Conservation (phyloP, 305 asterid species). For the Solanum hybrid region DNA sequence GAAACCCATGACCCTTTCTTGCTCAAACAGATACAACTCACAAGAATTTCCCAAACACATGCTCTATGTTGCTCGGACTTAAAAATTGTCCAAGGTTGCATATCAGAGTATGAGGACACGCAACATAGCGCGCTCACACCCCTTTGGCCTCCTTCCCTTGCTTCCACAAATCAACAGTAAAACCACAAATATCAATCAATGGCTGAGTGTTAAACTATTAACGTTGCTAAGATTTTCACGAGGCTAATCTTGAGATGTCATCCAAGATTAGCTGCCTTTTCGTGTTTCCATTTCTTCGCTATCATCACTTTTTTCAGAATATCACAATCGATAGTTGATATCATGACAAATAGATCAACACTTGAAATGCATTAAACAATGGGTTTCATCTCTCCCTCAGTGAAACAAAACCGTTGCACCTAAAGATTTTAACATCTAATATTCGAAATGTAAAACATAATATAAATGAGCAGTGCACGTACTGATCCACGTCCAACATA, state of each 20-base stretch:
- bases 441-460: neutral
- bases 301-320: neutral
- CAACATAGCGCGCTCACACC: neutral
- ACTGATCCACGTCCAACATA: neutral
- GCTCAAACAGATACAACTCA: neutral
- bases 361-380: neutral
- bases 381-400: neutral
- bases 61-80: neutral
- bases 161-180: neutral
- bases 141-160: neutral
- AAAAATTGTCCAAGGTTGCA: neutral
- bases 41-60: neutral
- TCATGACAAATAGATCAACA: neutral
- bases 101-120: neutral
- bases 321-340: neutral
- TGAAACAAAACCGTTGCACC: neutral
- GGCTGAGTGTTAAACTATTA: neutral
- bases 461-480: neutral
- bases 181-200: neutral
- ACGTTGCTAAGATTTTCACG: neutral
- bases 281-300: neutral
- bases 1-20: neutral
- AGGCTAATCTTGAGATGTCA: neutral
- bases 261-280: neutral
- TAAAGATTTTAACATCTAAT: neutral